phyloP scores from a whole-genome alignment of 208 protist species.

The Trichomonas tenax region DNA sequence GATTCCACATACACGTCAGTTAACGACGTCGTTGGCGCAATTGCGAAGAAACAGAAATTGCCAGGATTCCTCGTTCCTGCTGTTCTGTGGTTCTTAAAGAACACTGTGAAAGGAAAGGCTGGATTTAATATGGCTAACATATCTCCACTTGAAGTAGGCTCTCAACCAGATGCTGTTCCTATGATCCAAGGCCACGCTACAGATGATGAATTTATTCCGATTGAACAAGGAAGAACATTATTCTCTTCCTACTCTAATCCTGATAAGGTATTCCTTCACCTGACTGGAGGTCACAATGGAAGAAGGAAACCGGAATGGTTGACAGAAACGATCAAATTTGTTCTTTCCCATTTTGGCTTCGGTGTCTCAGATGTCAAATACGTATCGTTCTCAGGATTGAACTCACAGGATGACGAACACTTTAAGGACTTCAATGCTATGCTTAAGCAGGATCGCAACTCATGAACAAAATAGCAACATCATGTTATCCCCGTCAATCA shows the following conservation, averaged over 20 bases:
- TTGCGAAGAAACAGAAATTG: not conserved
- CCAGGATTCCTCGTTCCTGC: not conserved
- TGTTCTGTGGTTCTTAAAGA: not conserved
- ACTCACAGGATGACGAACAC: not conserved
- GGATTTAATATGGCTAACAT: not conserved
- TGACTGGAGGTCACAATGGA: not conserved
- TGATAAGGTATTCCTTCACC: not conserved
- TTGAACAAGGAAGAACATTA: not conserved
- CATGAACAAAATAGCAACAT: too few species aligned
- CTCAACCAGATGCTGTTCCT: not conserved
- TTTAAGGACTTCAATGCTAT: not conserved
- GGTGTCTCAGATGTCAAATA: not conserved
- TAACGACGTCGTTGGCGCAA: not conserved
- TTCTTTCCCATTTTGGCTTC: not conserved
- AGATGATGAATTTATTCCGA: not conserved
- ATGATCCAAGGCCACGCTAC: not conserved
- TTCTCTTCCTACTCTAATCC: not conserved
- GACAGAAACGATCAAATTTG: not conserved
- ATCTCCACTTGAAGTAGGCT: not conserved
- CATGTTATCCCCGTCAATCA: too few species aligned
- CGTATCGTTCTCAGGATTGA: not conserved
- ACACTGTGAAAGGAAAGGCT: not conserved
- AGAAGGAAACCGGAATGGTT: not conserved
- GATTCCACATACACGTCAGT: not conserved
- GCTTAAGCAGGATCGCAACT: not conserved